Percentiles rank a stretch among this genome's conserved stretches.
Conservation (phyloP, 2,329 filamentous ascomycete genomes). For the Aspergillus fumigatiaffinis region DNA sequence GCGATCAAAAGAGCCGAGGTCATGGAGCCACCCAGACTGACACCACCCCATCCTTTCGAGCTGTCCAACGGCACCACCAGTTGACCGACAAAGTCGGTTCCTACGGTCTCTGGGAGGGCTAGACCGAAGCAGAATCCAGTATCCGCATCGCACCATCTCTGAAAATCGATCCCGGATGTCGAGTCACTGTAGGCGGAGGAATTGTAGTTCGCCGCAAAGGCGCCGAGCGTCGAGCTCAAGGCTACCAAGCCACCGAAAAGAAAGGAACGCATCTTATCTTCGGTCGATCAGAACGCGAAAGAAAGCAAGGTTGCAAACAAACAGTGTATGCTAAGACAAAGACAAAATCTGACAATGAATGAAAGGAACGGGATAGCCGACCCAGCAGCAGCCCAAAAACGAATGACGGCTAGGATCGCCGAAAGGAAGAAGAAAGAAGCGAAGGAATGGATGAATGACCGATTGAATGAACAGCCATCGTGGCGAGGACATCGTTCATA, state of each 20-base stretch:
- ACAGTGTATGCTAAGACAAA: background rate
- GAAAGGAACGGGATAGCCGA: constrained; percentile 9
- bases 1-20: constrained; percentile 12
- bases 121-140: constrained; percentile 16
- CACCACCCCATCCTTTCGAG: constrained; percentile 17
- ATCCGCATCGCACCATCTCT: constrained; percentile 14
- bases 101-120: constrained; percentile 13
- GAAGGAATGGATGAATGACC: background rate
- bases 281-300: constrained; percentile 3
- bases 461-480: constrained; percentile 1
- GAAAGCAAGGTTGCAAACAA: constrained; percentile 1
- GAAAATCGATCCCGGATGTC: constrained; percentile 13
- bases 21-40: constrained; percentile 14
- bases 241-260: constrained; percentile 8
- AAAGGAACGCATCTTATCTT: constrained; percentile 11
- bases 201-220: constrained; percentile 7
- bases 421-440: constrained; percentile 5
- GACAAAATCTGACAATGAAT: constrained; percentile 6
- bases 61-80: constrained; percentile 11
- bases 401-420: constrained; percentile 3
- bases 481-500: constrained; percentile 8
- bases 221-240: constrained; percentile 12
- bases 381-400: constrained; percentile 15
- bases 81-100: constrained; percentile 14
- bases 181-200: constrained; percentile 16